Conservation (phyloP, 352 stramenopile species). For the Globisporangium canariense region DNA sequence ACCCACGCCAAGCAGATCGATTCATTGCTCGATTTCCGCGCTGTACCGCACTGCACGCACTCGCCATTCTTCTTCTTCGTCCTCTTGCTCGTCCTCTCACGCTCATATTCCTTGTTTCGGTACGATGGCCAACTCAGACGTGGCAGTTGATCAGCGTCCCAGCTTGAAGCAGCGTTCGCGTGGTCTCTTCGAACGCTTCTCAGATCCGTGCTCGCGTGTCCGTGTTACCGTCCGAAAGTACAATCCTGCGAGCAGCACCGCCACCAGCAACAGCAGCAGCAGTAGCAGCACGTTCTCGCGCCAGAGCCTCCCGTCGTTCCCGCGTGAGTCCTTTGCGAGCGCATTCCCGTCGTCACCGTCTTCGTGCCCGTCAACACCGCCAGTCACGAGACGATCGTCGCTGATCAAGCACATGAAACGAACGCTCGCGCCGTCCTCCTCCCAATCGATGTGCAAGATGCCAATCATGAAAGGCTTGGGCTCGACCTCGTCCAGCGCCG, state of each 20-base stretch:
- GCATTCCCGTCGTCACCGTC: slow-evolving; percentile 14
- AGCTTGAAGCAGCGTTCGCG: neutral
- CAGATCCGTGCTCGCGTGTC: slow-evolving; percentile 8
- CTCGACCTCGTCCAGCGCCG: slow-evolving; percentile 14
- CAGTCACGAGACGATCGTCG: slow-evolving; percentile 3
- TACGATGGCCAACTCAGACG: slow-evolving; percentile 4
- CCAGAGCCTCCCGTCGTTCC: slow-evolving; percentile 7
- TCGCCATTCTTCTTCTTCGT: neutral
- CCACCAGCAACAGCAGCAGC: slow-evolving; percentile 9
- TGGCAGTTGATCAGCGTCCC: neutral
- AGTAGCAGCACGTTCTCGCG: slow-evolving; percentile 3
- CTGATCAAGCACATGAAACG: slow-evolving; percentile 10
- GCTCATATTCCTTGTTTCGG: neutral
- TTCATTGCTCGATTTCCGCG: slow-evolving; percentile 4
- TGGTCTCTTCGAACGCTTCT: slow-evolving; percentile 6
- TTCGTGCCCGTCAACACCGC: neutral
- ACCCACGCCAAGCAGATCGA: neutral
- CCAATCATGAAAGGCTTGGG: neutral
- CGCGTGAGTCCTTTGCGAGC: slow-evolving; percentile 10
- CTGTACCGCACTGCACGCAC: neutral
- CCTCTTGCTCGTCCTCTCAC: neutral
- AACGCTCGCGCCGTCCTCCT: slow-evolving; percentile 1
- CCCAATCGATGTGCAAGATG: slow-evolving; percentile 11
- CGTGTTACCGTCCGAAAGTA: slow-evolving; percentile 6
- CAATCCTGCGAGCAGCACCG: slow-evolving; percentile 2